Evolutionary conservation across 139 green algal genomes (phyloP).

Genomic region (Coelastrella sp.): DNA sequence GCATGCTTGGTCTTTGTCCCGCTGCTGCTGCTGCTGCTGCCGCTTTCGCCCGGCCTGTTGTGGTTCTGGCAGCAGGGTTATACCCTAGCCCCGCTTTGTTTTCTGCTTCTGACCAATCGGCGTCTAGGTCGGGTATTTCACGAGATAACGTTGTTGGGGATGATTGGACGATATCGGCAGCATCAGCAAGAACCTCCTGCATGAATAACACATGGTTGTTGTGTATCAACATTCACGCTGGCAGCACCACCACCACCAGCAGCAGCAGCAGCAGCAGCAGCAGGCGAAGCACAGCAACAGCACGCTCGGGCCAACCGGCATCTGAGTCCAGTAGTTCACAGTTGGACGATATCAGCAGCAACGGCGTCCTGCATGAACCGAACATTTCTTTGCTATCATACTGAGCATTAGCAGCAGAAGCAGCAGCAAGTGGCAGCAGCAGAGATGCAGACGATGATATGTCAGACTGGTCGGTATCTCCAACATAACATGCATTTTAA

Average conservation of each 20-base stretch:
- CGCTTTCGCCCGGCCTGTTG: conserved; percentile 33
- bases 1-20: neutral
- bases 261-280: no score
- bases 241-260: neutral
- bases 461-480: no score
- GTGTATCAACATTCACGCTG: neutral
- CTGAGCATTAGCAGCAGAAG: no score
- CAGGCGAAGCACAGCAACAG: no score
- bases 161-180: conserved; percentile 6
- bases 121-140: neutral
- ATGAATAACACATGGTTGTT: neutral
- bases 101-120: conserved; percentile 27
- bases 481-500: no score
- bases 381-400: no score
- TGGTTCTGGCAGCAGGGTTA: conserved; percentile 8
- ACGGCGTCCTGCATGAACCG: no score
- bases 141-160: neutral
- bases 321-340: no score
- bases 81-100: neutral
- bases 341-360: no score
- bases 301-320: no score
- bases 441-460: no score
- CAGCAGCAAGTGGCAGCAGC: no score
- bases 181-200: conserved; percentile 20
- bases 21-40: conserved; percentile 32